phyloP scores from a whole-genome alignment of 495 filamentous ascomycete genomes.

The Chlorociboria aeruginascens region DNA sequence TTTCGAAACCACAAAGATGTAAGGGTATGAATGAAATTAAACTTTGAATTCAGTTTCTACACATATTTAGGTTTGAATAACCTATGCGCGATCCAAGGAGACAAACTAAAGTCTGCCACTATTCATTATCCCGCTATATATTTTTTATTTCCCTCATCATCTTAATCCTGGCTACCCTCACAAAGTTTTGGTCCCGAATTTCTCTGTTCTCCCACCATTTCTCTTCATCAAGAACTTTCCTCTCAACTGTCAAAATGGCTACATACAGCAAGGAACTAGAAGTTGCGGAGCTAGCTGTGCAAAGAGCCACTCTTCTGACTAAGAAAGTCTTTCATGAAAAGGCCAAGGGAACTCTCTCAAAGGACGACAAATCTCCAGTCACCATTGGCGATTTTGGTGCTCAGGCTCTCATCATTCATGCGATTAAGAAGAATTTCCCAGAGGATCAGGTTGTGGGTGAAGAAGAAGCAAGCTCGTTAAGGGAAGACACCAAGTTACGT shows the following conservation, averaged over 20 bases:
- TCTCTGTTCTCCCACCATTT: conserved; percentile 15
- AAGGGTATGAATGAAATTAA: too few species aligned
- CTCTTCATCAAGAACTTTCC: conserved; percentile 3
- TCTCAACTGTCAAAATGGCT: conserved; percentile 22
- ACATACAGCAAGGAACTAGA: conserved; percentile 70
- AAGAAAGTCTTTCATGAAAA: conserved; percentile 87
- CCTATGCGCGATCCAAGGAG: too few species aligned
- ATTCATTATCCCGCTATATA: conserved; percentile 4
- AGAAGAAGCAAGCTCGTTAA: conserved; percentile 74
- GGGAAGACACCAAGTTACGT: conserved; percentile 50
- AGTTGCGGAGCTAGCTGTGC: conserved; percentile 83
- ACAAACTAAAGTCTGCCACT: too few species aligned
- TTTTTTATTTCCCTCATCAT: conserved; percentile 10
- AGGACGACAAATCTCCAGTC: conserved; percentile 90
- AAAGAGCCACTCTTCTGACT: conserved; percentile 77
- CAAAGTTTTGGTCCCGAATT: conserved; percentile 14
- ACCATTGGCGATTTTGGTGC: conserved; percentile 97
- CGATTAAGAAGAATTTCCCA: conserved; percentile 81
- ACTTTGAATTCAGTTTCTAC: too few species aligned
- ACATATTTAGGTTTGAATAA: too few species aligned
- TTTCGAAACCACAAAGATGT: too few species aligned
- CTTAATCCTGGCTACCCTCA: conserved; percentile 16
- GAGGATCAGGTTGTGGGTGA: conserved; percentile 86
- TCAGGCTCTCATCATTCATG: conserved; percentile 88
- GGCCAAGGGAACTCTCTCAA: conserved; percentile 85